Conservation (phyloP, 805 yeast species). For the Torulaspora delbrueckii region DNA sequence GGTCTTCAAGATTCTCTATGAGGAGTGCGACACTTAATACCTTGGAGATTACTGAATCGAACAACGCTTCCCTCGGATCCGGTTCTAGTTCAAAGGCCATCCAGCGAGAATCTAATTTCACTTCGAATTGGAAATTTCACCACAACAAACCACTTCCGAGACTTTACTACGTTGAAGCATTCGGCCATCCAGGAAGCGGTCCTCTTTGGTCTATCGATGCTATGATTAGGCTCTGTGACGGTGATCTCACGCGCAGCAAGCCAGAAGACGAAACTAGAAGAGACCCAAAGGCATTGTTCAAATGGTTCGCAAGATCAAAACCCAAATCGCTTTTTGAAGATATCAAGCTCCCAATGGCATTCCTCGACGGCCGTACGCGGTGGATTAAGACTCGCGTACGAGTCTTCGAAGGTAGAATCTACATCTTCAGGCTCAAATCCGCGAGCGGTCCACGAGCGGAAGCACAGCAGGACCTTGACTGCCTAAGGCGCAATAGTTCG, state of each 20-base stretch:
- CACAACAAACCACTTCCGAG: slow-evolving; percentile 22
- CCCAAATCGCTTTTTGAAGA: slow-evolving; percentile 9
- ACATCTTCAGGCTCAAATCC: slow-evolving; percentile 17
- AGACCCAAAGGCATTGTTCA: slow-evolving; percentile 10
- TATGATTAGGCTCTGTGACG: slow-evolving; percentile 14
- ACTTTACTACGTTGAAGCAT: slow-evolving; percentile 24
- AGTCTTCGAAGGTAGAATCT: slow-evolving; percentile 29
- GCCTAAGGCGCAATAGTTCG: slow-evolving; percentile 12
- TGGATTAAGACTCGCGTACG: slow-evolving; percentile 25
- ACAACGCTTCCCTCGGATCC: slow-evolving; percentile 9
- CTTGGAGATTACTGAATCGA: slow-evolving; percentile 7
- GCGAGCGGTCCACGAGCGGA: neutral
- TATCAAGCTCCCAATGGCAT: slow-evolving; percentile 19
- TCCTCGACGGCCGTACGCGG: slow-evolving; percentile 18
- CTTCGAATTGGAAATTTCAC: slow-evolving; percentile 28
- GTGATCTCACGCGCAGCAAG: slow-evolving; percentile 1
- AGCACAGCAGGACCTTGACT: slow-evolving; percentile 9
- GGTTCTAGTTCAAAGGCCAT: slow-evolving; percentile 8
- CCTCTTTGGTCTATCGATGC: slow-evolving; percentile 30
- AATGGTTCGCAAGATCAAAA: slow-evolving; percentile 23
- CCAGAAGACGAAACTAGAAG: neutral
- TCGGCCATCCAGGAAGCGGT: slow-evolving; percentile 18
- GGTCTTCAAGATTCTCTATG: slow-evolving; percentile 7
- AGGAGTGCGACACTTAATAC: slow-evolving; percentile 5
- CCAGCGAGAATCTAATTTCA: slow-evolving; percentile 13